A percentile compares a stretch with the other conserved stretches of the same genome.
phyloP scores from a whole-genome alignment of 23 red algal species.

The Agarophyton chilense region DNA sequence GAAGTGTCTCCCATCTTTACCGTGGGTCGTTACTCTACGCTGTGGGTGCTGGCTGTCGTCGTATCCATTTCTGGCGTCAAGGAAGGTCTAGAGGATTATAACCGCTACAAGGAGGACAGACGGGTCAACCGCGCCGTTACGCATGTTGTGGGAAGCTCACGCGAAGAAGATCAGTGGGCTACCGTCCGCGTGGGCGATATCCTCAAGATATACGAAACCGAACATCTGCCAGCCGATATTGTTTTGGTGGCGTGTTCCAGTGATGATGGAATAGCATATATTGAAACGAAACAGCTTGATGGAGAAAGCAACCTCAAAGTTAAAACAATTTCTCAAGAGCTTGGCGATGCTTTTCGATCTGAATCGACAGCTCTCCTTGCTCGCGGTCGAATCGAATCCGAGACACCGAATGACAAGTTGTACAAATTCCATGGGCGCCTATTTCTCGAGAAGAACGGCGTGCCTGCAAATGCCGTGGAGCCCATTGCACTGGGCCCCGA shows the following conservation, averaged over 20 bases:
- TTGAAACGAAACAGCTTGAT: constrained; percentile 94
- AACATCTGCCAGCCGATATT: constrained; percentile 88
- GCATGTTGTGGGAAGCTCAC: constrained; percentile 61
- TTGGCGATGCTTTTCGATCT: constrained; percentile 8
- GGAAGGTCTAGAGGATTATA: constrained; percentile 83
- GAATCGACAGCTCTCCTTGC: constrained; percentile 36
- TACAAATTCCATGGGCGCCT: constrained; percentile 82
- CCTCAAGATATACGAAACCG: constrained; percentile 64
- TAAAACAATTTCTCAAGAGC: constrained; percentile 55
- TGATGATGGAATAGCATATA: constrained; percentile 77
- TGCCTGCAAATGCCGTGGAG: background rate
- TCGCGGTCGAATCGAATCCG: constrained; percentile 80
- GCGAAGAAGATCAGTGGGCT: constrained; percentile 46
- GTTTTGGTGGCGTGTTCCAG: constrained; percentile 75
- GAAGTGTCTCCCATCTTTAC: constrained; percentile 70
- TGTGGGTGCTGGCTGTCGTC: constrained; percentile 73
- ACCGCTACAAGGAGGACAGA: constrained; percentile 81
- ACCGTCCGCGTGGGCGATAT: constrained; percentile 91
- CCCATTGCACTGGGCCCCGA: constrained; percentile 72
- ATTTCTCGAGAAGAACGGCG: constrained; percentile 19
- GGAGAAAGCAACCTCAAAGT: constrained; percentile 97
- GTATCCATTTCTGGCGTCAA: constrained; percentile 82
- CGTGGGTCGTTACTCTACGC: constrained; percentile 73
- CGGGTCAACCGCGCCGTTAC: constrained; percentile 75
- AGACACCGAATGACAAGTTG: constrained; percentile 81